Evolutionary conservation across 139 green algal genomes (phyloP).

Genomic region (Ulvella scutata): DNA sequence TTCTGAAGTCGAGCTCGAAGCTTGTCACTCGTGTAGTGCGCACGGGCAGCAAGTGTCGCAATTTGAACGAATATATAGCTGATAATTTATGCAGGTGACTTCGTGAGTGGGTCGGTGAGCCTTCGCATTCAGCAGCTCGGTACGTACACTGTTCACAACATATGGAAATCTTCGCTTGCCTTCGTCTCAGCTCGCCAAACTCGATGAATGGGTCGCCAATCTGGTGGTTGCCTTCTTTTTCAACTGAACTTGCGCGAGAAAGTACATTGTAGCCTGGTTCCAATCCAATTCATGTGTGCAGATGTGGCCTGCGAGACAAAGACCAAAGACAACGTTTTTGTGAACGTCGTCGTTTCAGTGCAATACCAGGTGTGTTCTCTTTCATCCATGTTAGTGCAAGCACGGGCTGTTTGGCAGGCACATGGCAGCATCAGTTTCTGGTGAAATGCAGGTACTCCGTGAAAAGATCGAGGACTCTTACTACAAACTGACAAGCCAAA

Average conservation of each 20-base stretch:
- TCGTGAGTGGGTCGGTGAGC: slow-evolving; percentile 21
- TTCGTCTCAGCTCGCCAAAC: no score
- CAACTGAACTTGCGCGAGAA: no score
- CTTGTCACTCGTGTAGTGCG: background rate
- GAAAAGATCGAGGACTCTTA: background rate
- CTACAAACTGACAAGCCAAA: slow-evolving; percentile 7
- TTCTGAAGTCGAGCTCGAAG: background rate
- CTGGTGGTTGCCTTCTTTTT: no score
- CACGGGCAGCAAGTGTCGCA: background rate
- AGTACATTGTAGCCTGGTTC: no score
- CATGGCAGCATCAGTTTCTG: background rate
- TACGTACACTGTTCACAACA: no score
- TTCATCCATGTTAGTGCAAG: background rate
- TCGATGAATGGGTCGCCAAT: no score
- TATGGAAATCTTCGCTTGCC: no score
- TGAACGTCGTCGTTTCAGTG: slow-evolving; percentile 29
- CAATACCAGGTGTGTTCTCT: slow-evolving; percentile 28
- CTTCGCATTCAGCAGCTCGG: slow-evolving; percentile 53
- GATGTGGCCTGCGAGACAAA: slow-evolving; percentile 36
- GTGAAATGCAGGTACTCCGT: background rate
- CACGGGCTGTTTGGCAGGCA: background rate
- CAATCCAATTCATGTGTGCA: no score
- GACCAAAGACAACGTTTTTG: slow-evolving; percentile 52
- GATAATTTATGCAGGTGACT: slow-evolving; percentile 7
- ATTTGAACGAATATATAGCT: background rate